Conservation (phyloP, 352 stramenopile genomes). For the Phytophthora pluvialis region DNA sequence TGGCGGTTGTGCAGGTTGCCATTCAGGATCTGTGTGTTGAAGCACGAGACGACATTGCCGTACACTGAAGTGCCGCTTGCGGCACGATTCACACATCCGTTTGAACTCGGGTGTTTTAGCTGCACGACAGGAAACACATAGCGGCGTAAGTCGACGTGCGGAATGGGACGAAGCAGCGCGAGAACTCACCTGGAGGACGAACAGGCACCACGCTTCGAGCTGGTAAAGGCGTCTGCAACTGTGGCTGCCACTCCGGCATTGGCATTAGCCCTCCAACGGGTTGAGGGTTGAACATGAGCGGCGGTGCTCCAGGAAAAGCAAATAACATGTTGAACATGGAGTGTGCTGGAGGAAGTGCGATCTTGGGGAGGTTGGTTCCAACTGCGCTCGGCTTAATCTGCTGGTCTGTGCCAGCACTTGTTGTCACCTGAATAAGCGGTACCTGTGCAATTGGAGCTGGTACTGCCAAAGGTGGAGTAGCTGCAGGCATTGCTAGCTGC, state of each 20-base stretch:
- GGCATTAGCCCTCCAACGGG: slow-evolving; percentile 21
- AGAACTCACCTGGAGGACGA: slow-evolving; percentile 34
- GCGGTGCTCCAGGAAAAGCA: slow-evolving; percentile 37
- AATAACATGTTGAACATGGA: slow-evolving; percentile 51
- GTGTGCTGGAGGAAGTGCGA: slow-evolving; percentile 48
- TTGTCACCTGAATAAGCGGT: background rate
- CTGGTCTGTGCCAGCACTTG: slow-evolving; percentile 2
- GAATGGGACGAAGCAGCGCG: background rate
- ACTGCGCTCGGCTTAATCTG: slow-evolving; percentile 29
- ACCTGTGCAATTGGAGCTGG: slow-evolving; percentile 17
- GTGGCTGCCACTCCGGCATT: slow-evolving; percentile 36
- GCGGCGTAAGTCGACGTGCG: slow-evolving; percentile 1
- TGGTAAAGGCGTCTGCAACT: slow-evolving; percentile 34
- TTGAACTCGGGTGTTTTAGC: slow-evolving; percentile 47
- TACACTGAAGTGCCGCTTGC: slow-evolving; percentile 70
- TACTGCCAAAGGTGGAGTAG: slow-evolving; percentile 13
- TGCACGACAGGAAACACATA: background rate
- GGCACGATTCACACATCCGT: slow-evolving; percentile 74
- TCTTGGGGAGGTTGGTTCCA: slow-evolving; percentile 32
- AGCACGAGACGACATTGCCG: slow-evolving; percentile 71
- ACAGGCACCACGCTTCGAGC: slow-evolving; percentile 21
- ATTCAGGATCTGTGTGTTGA: slow-evolving; percentile 74
- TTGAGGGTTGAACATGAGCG: slow-evolving; percentile 39
- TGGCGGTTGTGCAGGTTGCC: slow-evolving; percentile 44
- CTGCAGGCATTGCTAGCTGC: slow-evolving; percentile 26